Base-by-base conservation (phyloP, 2,329 filamentous ascomycete genomes). In the Cylindrodendrum hubeiense region DNA sequence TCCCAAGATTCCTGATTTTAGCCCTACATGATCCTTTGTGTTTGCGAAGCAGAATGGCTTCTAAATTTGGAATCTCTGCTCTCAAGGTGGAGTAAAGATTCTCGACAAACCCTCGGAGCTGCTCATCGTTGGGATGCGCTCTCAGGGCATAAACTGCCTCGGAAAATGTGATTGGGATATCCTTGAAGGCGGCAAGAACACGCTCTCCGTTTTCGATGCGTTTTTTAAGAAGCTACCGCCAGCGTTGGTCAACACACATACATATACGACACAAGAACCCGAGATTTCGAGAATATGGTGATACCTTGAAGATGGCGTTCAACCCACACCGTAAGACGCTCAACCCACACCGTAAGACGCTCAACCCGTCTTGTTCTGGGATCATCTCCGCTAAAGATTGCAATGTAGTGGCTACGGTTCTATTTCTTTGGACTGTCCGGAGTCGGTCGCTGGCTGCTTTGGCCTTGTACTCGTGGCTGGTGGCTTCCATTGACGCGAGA, bases 121-220 rank as follows among this genome's bases (percentile, higher is more conserved):
- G 24, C 5, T 26, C 43, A 30, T 57, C 41, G 10, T 47, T 33
- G 5, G 53, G 53, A 37, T 34, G 41, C 2, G 53, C 53, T 24
- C n/a, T 33, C 13, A 51, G 15, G 12, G 59, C 59, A 43, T 55
- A 30, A 12, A 41, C 49, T 15, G 59, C 59, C 6, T 56, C 51
- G 7, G 4, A 33, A 30, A 61, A 61, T 4, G 58, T 61, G 21
- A 61, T 55, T 12, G 58, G 58, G 13, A 61, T 61, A 30, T 61
- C 50, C 22, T 61, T 41, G 39, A 61, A 61, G 2, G 58, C 50
- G 3, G 22, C 43, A 26, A 61, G 43, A 13, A 61, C 55, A 15
- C 58, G 58, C 30, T 61, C 50, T 3, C 28, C 28, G 24, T 61
- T 61, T 1, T 61, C 50, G 5, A 61, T 61, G 7, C 58, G 58